Evolutionary conservation across 371 early-diverging fungal species (phyloP), one percentile per base, ranked within the genome.

Genomic region (Rhizopus arrhizus): DNA sequence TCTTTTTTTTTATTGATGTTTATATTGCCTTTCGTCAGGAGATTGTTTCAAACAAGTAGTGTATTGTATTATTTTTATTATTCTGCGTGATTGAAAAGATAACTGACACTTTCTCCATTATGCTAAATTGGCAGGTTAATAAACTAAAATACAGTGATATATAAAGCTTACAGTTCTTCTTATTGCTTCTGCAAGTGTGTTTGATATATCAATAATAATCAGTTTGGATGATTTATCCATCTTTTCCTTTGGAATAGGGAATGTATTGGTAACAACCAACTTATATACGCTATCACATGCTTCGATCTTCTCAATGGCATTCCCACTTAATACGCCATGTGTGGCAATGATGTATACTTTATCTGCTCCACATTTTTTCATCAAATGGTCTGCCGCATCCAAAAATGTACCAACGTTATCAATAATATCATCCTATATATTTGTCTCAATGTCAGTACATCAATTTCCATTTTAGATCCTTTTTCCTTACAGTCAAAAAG

Each of bases 61-160:
- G 40, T 10, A 10, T 7, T 12, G 8, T 40, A 10, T 40, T 40
- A 10, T 52, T 29, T 29, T 31, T 40, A 43, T 59, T 69, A 77
- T 50, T 77, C 72, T 33, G 74, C 75, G 62, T 77, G 75, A 55
- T 81, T 77, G 73, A 97, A 97, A 58, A 97, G 76, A 64, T 91
- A 95, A 40, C 92, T 92, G 64, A 97, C 93, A 73, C 90, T 90
- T 80, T 98, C 99, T 58, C 97, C 98, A 69, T 98, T 97, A 80
- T 98, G 98, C 80, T 80, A 66, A 45, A 53, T 9, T 42, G 31
- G 38, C 9, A 36, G 15, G 8, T 5, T 29, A 40, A 35, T 43
- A 15, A 50, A 22, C 38, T 59, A 53, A 51, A 58, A 28, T 48
- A 49, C 13, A 40, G 28, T 12, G 35, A 29, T 5, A 46, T 29